Base-by-base conservation (phyloP, 176 grass and related monocot species). In the Rhipidocladum racemiflorum region DNA sequence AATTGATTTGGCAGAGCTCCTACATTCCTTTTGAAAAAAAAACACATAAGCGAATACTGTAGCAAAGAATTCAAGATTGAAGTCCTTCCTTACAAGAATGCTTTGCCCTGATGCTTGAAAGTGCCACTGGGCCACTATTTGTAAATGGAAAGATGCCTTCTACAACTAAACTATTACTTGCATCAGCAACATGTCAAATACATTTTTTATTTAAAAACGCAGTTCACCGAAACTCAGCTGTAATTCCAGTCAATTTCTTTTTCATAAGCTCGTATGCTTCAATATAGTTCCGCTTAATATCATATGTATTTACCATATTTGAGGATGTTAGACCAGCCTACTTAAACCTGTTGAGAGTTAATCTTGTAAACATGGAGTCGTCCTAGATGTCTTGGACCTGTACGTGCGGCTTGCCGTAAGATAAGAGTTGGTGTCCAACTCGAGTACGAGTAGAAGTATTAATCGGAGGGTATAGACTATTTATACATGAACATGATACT, bases 31-130 rank as follows among this genome's bases (percentile, higher is more conserved):
- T n/a, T n/a, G n/a, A n/a, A n/a, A n/a, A n/a, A n/a, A n/a, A 48
- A 44, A 16, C 5, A 38, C 29, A 20, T 63, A 42, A 90, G 59
- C 29, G 1, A 81, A 65, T 73, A 83, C 73, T 86, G 78, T 53
- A 50, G 27, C 73, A 16, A 64, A 38, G 71, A 63, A 72, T 71
- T 55, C 7, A 17, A 40, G 65, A 27, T 54, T 27, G 63, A 56
- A 20, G 16, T 13, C 45, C 34, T 86, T 85, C 29, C 64, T 85
- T 89, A 61, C 88, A 82, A 65, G 78, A 81, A 89, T 85, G 57
- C 28, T 32, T 13, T 53, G 38, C 72, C 45, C 66, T 50, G 65
- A 69, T 82, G 30, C 29, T 17, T 20, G 21, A 21, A 21, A 25
- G 65, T 67, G 77, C 70, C 78, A 27, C 68, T 56, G 15, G 77